Percentiles rank a stretch among this genome's conserved stretches.
These are phyloP conservation scores for Asterella californica DNA, from an alignment of 225 moss, liverwort and hornwort species.

Conservation along the genomic window DNA sequence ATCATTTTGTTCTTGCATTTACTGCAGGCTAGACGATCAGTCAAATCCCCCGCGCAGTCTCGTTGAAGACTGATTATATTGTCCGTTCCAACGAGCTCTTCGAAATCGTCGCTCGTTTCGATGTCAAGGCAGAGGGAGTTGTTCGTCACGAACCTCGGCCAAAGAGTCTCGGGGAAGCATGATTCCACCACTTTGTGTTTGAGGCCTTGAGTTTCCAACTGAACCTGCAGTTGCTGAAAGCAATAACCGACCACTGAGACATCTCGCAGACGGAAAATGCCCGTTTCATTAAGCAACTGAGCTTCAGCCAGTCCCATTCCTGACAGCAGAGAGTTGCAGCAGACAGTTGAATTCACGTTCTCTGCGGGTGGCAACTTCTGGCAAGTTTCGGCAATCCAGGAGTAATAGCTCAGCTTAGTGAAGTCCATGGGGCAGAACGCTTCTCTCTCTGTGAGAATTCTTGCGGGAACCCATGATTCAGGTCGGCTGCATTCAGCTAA, in stretches of 20 bases:
- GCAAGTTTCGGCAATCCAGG: conserved; percentile 8
- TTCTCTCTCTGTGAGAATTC: neutral
- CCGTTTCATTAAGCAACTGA: conserved; percentile 8
- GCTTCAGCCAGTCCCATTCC: conserved; percentile 16
- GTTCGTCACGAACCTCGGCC: conserved; percentile 6
- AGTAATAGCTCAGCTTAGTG: conserved; percentile 6
- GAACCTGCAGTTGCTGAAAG: neutral
- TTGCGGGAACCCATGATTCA: neutral
- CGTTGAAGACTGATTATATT: neutral
- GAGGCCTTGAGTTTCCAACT: conserved; percentile 16
- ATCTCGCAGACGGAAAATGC: conserved; percentile 10
- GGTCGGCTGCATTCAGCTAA: neutral
- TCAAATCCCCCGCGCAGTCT: conserved; percentile 10
- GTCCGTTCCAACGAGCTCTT: neutral
- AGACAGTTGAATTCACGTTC: neutral
- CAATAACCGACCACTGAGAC: neutral
- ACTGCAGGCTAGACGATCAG: neutral
- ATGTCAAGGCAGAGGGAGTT: conserved; percentile 15
- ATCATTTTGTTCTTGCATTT: conserved; percentile 8
- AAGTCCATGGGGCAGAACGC: conserved; percentile 19
- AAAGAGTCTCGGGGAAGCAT: conserved; percentile 1
- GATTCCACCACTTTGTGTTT: neutral
- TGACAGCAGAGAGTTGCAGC: conserved; percentile 25
- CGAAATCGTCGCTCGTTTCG: conserved; percentile 7
- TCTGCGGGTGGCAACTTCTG: neutral